Base-by-base conservation (phyloP, 257 asterid genomes). In the Sherardia arvensis region DNA sequence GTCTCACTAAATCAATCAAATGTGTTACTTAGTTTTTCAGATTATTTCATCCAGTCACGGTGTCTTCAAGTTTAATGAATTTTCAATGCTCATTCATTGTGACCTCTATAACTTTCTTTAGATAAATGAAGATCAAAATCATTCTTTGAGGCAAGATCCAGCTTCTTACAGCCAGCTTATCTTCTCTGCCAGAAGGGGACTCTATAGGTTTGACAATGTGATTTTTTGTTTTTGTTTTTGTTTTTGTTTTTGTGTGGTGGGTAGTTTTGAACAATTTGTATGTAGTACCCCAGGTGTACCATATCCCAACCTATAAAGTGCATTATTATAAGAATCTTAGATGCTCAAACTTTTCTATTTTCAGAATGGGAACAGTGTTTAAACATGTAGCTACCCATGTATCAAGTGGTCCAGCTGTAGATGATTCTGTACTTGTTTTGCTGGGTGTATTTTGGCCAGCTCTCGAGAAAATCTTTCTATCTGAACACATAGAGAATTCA, bases 301-400 rank as follows among this genome's bases (percentile, higher is more conserved):
- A n/a, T n/a, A n/a, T n/a, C n/a, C n/a, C n/a, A n/a, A n/a, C n/a
- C n/a, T n/a, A n/a, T n/a, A n/a, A n/a, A n/a, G n/a, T n/a, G n/a
- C n/a, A n/a, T n/a, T n/a, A n/a, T n/a, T n/a, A n/a, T 60, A 40
- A 59, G 28, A 43, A 43, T 43, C 51, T 43, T 43, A 14, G 51
- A 38, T 63, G 61, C 30, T 47, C 12, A 32, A 12, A n/a, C 29
- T 62, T 69, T 67, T 70, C 74, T 68, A 66, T 26, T 77, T 80
- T 80, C 81, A 90, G 97, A 85, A 78, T 87, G 72, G 95, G 93
- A 67, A 87, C 87, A 60, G 80, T 84, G 69, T 85, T 87, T 73
- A 77, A 38, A 69, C 78, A 79, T 71, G 76, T 78, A 71, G 84
- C 83, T 64, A 73, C 84, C 27, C 80, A 83, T 67, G 62, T 78